These are phyloP conservation scores for Stramenopiles sp. DNA, from an alignment of 352 stramenopile species.

Conservation along the genomic window DNA sequence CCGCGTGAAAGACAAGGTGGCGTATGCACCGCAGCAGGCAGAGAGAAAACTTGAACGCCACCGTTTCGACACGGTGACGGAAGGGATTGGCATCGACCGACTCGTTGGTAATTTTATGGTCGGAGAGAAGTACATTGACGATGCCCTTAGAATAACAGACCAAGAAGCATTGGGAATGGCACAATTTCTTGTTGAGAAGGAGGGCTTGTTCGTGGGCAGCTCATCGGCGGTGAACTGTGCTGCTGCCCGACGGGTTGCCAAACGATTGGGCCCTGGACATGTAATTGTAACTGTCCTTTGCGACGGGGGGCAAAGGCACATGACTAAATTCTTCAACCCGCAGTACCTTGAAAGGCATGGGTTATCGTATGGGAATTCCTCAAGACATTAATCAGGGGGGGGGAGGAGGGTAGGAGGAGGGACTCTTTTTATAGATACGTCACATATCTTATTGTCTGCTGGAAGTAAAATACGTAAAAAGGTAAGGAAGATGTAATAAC, in stretches of 20 bases:
- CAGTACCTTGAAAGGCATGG: constrained; percentile 41
- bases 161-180: constrained; percentile 91
- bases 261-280: constrained; percentile 35
- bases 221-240: constrained; percentile 56
- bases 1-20: constrained; percentile 50
- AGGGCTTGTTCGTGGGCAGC: constrained; percentile 81
- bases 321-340: constrained; percentile 52
- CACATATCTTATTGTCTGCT: too few species aligned
- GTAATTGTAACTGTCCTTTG: constrained; percentile 59
- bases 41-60: constrained; percentile 72
- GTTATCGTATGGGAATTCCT: too few species aligned
- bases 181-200: constrained; percentile 75
- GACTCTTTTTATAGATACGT: too few species aligned
- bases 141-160: constrained; percentile 66
- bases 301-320: constrained; percentile 48
- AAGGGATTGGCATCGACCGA: constrained; percentile 91
- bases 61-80: constrained; percentile 82
- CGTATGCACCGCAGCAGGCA: constrained; percentile 76
- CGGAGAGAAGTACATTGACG: constrained; percentile 59
- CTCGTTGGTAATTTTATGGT: constrained; percentile 86
- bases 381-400: too few species aligned
- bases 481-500: too few species aligned
- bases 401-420: too few species aligned
- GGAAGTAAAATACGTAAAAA: too few species aligned
- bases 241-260: constrained; percentile 45